These are phyloP conservation scores for Beauveria sp. DNA, from an alignment of 2,329 filamentous ascomycete genomes.

Conservation along the genomic window DNA sequence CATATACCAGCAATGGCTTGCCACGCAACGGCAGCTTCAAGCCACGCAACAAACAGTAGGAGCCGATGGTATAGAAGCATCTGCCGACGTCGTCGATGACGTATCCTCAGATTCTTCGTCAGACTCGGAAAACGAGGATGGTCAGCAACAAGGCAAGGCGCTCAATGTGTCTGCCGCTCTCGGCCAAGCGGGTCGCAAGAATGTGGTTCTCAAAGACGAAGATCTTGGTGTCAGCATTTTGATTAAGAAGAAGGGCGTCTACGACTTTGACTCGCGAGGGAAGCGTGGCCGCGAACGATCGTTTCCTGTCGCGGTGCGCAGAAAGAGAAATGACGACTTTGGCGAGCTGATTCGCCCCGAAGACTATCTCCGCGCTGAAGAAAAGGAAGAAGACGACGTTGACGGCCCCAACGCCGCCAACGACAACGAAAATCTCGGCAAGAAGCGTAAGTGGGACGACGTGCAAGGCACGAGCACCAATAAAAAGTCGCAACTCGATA, in stretches of 20 bases:
- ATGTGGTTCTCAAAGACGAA: slow-evolving; percentile 78
- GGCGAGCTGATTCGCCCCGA: slow-evolving; percentile 90
- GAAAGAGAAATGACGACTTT: slow-evolving; percentile 80
- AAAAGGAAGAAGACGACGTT: slow-evolving; percentile 69
- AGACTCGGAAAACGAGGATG: slow-evolving; percentile 80
- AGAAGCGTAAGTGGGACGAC: slow-evolving; percentile 93
- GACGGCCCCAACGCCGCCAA: slow-evolving; percentile 34
- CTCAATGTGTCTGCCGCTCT: slow-evolving; percentile 82
- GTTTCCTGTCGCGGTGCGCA: slow-evolving; percentile 77
- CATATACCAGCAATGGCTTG: slow-evolving; percentile 87
- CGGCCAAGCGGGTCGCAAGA: slow-evolving; percentile 76
- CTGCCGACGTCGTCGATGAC: slow-evolving; percentile 71
- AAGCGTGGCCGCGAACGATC: slow-evolving; percentile 90
- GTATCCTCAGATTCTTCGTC: slow-evolving; percentile 80
- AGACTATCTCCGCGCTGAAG: slow-evolving; percentile 88
- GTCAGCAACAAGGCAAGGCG: slow-evolving; percentile 84
- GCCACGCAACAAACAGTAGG: slow-evolving; percentile 68
- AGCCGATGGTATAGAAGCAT: slow-evolving; percentile 58
- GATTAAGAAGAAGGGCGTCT: slow-evolving; percentile 79
- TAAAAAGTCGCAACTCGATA: slow-evolving; percentile 51
- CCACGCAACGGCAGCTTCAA: slow-evolving; percentile 79
- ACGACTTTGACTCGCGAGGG: slow-evolving; percentile 85
- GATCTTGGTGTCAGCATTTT: slow-evolving; percentile 89
- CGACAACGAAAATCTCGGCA: slow-evolving; percentile 62
- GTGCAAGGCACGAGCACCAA: slow-evolving; percentile 33